These are phyloP conservation scores for Smithsoniella earleae DNA, from an alignment of 163 green algal genomes.

Conservation along the genomic window DNA sequence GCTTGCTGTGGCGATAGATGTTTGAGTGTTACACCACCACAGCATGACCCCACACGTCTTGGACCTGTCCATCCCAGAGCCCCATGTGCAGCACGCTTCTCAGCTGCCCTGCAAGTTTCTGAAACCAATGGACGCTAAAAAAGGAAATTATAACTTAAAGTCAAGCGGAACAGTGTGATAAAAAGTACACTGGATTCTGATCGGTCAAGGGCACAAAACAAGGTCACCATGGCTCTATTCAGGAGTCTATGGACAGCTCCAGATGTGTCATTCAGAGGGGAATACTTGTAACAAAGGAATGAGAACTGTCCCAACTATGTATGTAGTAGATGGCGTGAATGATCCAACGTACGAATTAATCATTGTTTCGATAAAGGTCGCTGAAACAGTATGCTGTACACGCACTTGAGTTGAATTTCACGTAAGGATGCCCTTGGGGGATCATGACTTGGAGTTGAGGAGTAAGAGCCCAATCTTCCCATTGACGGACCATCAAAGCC, in stretches of 20 bases:
- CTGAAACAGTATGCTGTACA: too few relatives aligned
- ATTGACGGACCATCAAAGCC: constrained; percentile 61
- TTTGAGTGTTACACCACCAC: neutral
- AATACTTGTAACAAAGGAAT: too few relatives aligned
- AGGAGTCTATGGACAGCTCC: too few relatives aligned
- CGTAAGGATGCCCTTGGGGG: constrained; percentile 37
- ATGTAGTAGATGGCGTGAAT: neutral
- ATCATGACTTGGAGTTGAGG: constrained; percentile 52
- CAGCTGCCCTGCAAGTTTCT: constrained; percentile 47
- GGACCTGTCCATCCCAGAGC: constrained; percentile 50
- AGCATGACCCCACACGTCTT: constrained; percentile 38
- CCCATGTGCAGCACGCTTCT: constrained; percentile 48
- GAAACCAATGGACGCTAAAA: neutral
- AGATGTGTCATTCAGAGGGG: too few relatives aligned
- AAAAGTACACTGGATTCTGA: neutral
- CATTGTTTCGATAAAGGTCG: too few relatives aligned
- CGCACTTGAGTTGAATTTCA: constrained; percentile 39
- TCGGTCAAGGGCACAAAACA: neutral
- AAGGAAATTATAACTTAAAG: constrained; percentile 1
- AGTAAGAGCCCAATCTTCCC: constrained; percentile 50
- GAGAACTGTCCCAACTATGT: neutral
- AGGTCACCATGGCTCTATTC: too few relatives aligned
- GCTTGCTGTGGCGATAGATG: neutral
- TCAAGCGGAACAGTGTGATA: neutral
- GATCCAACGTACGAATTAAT: neutral